Conservation (phyloP, 1,139 yeast genomes). For the Candida sp. region DNA sequence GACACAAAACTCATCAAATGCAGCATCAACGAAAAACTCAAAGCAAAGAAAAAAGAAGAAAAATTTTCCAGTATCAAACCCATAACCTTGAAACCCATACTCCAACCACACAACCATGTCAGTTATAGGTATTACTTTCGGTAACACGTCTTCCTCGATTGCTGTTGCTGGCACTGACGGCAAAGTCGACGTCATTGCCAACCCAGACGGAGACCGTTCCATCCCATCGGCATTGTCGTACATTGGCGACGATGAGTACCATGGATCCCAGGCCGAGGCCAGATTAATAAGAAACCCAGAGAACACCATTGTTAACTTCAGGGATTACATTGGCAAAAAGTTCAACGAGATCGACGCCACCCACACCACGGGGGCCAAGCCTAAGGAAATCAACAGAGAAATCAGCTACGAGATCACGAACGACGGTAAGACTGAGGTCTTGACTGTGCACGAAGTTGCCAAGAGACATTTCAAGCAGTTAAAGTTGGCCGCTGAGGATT, state of each 20-base stretch:
- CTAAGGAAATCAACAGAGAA: conserved; percentile 67
- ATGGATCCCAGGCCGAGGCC: conserved; percentile 95
- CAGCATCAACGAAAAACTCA: neutral
- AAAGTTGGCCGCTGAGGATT: conserved; percentile 91
- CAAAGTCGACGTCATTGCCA: conserved; percentile 95
- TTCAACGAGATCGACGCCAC: conserved; percentile 71
- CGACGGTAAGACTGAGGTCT: conserved; percentile 46
- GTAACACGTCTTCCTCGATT: conserved; percentile 95
- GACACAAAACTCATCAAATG: neutral
- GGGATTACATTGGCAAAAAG: conserved; percentile 87
- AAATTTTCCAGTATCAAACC: conserved; percentile 1
- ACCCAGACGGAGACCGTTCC: conserved; percentile 99
- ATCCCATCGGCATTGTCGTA: conserved; percentile 94
- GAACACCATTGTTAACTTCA: conserved; percentile 88
- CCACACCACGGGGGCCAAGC: conserved; percentile 67
- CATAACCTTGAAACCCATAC: neutral
- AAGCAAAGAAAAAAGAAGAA: neutral
- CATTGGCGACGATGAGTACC: conserved; percentile 95
- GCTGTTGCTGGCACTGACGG: conserved; percentile 91
- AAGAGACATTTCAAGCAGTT: conserved; percentile 85
- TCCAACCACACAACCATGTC: conserved; percentile 23
- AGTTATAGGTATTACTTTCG: conserved; percentile 95
- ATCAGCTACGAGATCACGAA: conserved; percentile 68
- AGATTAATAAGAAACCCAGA: conserved; percentile 91
- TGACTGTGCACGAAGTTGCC: conserved; percentile 78